Evolutionary conservation across 345 rosid species (phyloP), one percentile per base, ranked within the genome.

Genomic region (Carallia brachiata): DNA sequence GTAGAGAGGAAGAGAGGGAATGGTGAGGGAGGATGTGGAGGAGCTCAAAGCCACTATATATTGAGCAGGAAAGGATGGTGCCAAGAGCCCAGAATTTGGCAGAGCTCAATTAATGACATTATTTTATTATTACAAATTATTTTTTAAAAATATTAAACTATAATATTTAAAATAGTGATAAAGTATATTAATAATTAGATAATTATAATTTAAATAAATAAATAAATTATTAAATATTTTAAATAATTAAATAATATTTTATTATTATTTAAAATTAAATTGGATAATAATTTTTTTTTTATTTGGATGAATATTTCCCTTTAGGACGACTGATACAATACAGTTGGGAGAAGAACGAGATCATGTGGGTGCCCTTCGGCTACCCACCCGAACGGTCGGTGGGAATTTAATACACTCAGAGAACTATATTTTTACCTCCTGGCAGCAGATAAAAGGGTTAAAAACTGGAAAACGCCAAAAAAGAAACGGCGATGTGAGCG

Each of bases 301-400:
- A 9, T 36, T 61, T 44, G 56, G 6, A 1, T 10, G 10, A 28
- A 31, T 44, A 13, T 63, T 65, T 76, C 7, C 30, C 44, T 61
- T 61, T 52, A 36, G 32, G 53, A 77, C 48, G 68, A 50, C 68
- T 76, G 78, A 6, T 5, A 66, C 81, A 62, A 6, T 7, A 63
- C 81, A 62, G 85, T 75, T 71, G 80, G 73, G 79, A 68, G 80
- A 82, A 74, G 70, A 81, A 77, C 85, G 80, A 84, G 67, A 78
- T 77, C 90, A 90, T 88, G 98, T 85, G 98, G 84, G 73, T 71
- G 80, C 68, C 66, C 80, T 72, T 71, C 72, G 87, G 73, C 84
- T 70, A 77, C 73, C 72, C 65, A 71, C 84, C 59, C 70, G 69
- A 61, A 44, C 79, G 79, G 90, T 87, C 91, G 92, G 96, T 84